Base-by-base conservation (phyloP, 2,329 filamentous ascomycete genomes). In the Aspergillus sp. region DNA sequence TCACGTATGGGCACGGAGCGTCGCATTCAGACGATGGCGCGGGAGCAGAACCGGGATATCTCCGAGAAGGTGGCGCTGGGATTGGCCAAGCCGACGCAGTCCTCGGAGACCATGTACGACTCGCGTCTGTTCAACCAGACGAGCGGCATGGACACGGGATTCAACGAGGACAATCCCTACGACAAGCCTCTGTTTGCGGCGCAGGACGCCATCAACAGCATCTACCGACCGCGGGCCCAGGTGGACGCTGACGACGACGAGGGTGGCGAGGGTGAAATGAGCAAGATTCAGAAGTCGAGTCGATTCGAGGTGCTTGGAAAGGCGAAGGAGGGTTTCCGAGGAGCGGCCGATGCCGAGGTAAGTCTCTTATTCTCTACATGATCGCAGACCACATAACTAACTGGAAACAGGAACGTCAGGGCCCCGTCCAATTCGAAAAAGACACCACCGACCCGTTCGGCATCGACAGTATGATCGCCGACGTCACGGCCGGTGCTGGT, bases 141-240 rank as follows among this genome's bases (percentile, higher is more conserved):
- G 6, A 93, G 90, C 68, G 95, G 95, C 0, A 96, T 99, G 73
- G 89, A 92, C 67, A 85, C 88, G 55, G 95, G 94, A 0, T 92
- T 97, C 83, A 99, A 99, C 75, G 95, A 99, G 76, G 95, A 99
- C 75, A 95, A 99, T 72, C 87, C 89, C 0, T 99, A 98, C 79
- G 95, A 98, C 76, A 98, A 98, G 78, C 95, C 95, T 20, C 81
- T 99, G 7, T 99, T 99, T 74, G 93, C 93, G 0, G 94, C 95
- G 14, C 92, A 97, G 73, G 94, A 98, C 72, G 94, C 92, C 9
- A 92, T 97, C 69, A 95, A 87, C 78, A 94, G 89, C 74, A 98
- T 99, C 66, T 99, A 99, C 77, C 85, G 92, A 36, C 92, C 94
- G 1, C 85, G 85, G 22, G 86, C 90, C 24, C 82, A 84, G 49